Evolutionary conservation across 768 basidiomycete species (phyloP), one percentile per base, ranked within the genome.

Genomic region (Lenzites betulinus): DNA sequence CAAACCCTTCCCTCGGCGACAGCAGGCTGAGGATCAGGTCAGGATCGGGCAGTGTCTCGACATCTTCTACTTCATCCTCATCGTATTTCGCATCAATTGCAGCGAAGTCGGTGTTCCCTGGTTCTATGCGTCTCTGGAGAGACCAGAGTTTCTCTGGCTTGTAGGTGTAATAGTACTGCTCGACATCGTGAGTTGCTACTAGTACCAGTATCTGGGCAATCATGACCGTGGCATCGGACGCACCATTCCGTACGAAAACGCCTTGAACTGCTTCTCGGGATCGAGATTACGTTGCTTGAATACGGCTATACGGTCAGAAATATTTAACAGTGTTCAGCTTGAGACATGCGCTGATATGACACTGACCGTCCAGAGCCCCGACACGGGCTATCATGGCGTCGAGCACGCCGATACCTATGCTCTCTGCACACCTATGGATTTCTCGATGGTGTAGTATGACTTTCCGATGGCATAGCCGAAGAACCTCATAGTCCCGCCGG

Each of bases 401-500:
- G 22, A 23, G 25, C 26, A 66, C 22, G 2, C 67, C 54, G 36
- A 53, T 64, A 11, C 13, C 20, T 13, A 73, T 36, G 0, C 68
- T 69, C 26, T 65, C 54, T 1, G 47, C 46, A 7, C 66, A 48
- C 12, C 71, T 71, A 47, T 23, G 53, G 1, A 75, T 53, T 36
- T 75, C 72, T 44, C 69, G 64, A 4, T 59, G 54, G 15, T 74
- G 58, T 0, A 77, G 36, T 6, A 73, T 51, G 0, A 63, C 63
- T 13, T 26, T 69, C 22, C 62, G 60, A 16, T 49, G 47, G 3
- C 67, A 67, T 7, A 74, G 55, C 28, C 68, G 66, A 18, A 78
- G 60, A 22, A 75, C 69, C 28, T 72, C 65, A n/a, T 74, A 61
- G 60, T 78, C 72, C 20, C 73, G 67, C 35, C 68, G 63, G 15